These are phyloP conservation scores for Sophora flavescens DNA, from an alignment of 306 rosid genomes.

Conservation along the genomic window DNA sequence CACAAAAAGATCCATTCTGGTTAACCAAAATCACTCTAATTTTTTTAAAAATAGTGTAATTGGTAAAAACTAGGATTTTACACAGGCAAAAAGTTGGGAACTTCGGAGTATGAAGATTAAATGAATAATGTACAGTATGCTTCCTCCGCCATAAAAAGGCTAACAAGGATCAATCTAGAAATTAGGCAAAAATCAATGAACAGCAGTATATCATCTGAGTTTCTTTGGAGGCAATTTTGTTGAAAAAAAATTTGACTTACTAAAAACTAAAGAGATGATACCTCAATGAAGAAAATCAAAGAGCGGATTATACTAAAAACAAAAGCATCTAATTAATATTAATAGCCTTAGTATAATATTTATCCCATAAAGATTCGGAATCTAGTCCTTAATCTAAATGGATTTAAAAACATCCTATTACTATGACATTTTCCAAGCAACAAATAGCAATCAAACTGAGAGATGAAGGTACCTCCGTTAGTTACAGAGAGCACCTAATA, in stretches of 20 bases:
- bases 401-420: constrained; percentile 19
- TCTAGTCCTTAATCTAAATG: constrained; percentile 32
- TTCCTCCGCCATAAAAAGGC: constrained; percentile 19
- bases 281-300: constrained; percentile 26
- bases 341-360: constrained; percentile 31
- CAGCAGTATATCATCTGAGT: not conserved
- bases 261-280: not conserved
- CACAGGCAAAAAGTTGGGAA: constrained; percentile 19
- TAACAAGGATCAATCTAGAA: constrained; percentile 14
- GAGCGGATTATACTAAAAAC: constrained; percentile 28
- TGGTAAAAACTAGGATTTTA: constrained; percentile 5
- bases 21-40: not conserved
- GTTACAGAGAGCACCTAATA: constrained; percentile 26
- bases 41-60: not conserved
- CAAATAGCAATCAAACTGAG: constrained; percentile 35
- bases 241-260: not conserved
- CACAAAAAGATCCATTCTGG: constrained; percentile 9
- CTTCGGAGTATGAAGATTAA: constrained; percentile 31
- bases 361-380: constrained; percentile 29
- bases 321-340: constrained; percentile 5
- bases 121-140: constrained; percentile 7
- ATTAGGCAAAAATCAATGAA: not conserved
- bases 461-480: constrained; percentile 19
- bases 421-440: constrained; percentile 31
- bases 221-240: not conserved